Conservation (phyloP, 202 grass and related monocot species). For the Brachypodium distachyon region DNA sequence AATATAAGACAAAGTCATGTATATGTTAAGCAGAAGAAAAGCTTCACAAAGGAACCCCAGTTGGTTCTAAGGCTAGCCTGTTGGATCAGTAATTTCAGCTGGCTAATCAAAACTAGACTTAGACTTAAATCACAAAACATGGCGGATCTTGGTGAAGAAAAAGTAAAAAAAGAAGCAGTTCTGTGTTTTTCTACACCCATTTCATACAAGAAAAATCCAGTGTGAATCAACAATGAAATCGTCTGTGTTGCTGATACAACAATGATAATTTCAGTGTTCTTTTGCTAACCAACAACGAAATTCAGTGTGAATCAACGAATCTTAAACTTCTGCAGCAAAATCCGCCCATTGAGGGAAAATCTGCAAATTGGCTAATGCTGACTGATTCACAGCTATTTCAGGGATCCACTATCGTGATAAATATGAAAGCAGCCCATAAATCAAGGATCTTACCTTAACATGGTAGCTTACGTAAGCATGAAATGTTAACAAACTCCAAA, state of each 20-base stretch:
- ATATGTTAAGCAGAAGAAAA: background rate
- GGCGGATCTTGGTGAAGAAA: background rate
- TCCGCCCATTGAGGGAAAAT: background rate
- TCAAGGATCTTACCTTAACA: slow-evolving; percentile 67
- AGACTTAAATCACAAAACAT: background rate
- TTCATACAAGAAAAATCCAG: background rate
- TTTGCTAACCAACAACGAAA: no score
- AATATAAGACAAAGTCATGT: background rate
- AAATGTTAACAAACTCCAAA: slow-evolving; percentile 98
- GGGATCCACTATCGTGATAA: background rate
- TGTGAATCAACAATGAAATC: background rate
- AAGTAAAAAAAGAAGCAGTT: background rate
- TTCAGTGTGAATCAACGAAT: background rate
- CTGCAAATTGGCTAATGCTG: background rate
- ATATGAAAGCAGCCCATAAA: slow-evolving; percentile 2
- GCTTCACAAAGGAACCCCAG: no score
- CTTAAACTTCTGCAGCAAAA: background rate
- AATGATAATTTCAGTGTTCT: no score
- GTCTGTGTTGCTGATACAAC: background rate
- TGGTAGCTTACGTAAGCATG: slow-evolving; percentile 99
- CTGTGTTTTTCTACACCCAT: background rate
- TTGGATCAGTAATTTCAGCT: background rate
- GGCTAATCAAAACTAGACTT: background rate
- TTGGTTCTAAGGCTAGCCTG: background rate
- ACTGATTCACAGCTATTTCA: slow-evolving; percentile 6